Conservation (phyloP, 2,329 filamentous ascomycete species). For the Fusarium goolgardi region DNA sequence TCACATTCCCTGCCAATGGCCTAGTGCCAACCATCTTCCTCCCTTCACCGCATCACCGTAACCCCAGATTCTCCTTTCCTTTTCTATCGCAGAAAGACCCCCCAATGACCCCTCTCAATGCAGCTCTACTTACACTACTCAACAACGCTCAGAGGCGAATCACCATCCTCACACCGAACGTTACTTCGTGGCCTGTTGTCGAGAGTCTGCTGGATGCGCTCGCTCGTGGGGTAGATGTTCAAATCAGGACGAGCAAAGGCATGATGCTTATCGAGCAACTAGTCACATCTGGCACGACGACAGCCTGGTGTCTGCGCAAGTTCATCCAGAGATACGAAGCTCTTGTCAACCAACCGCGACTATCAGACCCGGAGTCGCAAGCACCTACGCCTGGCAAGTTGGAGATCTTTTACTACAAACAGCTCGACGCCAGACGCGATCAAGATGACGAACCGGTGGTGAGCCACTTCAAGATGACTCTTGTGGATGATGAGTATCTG, state of each 20-base stretch:
- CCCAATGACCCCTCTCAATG: conserved; percentile 75
- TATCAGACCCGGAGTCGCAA: conserved; percentile 57
- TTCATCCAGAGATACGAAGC: conserved; percentile 67
- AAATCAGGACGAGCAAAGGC: conserved; percentile 72
- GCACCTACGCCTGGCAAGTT: conserved; percentile 60
- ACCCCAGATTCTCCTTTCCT: conserved; percentile 72
- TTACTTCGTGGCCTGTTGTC: conserved; percentile 75
- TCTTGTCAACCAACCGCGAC: conserved; percentile 35
- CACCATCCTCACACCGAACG: conserved; percentile 80
- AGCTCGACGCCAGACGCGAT: conserved; percentile 47
- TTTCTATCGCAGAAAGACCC: conserved; percentile 62
- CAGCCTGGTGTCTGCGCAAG: conserved; percentile 69
- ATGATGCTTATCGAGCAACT: conserved; percentile 86
- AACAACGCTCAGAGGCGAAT: conserved; percentile 68
- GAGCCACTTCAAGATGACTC: conserved; percentile 80
- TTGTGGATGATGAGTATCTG: conserved; percentile 75
- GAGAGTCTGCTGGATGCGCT: conserved; percentile 71
- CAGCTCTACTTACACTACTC: conserved; percentile 71
- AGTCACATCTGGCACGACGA: conserved; percentile 81
- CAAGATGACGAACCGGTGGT: conserved; percentile 71
- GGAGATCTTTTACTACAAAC: conserved; percentile 69
- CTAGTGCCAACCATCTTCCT: conserved; percentile 70
- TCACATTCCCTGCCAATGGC: conserved; percentile 39
- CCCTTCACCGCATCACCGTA: conserved; percentile 78
- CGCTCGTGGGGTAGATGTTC: conserved; percentile 73